These are phyloP conservation scores for Cordia subcordata DNA, from an alignment of 257 asterid species.

Conservation along the genomic window DNA sequence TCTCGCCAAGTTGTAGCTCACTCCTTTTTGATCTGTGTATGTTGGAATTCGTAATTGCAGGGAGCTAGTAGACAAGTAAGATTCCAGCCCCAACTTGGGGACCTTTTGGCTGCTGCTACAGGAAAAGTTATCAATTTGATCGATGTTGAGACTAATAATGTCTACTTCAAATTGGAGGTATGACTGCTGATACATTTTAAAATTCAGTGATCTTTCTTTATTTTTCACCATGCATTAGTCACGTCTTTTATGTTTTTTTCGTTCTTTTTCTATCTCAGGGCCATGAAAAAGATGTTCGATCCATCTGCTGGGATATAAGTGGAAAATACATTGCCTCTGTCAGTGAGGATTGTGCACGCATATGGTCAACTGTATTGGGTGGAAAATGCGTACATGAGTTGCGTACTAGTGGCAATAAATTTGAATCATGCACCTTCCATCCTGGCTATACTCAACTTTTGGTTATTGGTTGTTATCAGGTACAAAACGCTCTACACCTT, in stretches of 20 bases:
- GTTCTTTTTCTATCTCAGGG: conserved; percentile 26
- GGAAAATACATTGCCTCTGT: conserved; percentile 40
- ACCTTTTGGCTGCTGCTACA: conserved; percentile 32
- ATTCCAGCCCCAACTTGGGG: conserved; percentile 38
- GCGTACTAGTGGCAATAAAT: conserved; percentile 24
- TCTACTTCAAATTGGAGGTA: conserved; percentile 32
- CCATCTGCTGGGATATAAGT: conserved; percentile 38
- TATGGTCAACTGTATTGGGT: conserved; percentile 30
- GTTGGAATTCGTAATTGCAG: conserved; percentile 21
- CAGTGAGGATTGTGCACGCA: conserved; percentile 39
- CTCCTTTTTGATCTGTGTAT: background rate
- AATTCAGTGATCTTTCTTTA: background rate
- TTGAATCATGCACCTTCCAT: conserved; percentile 41
- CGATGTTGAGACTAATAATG: conserved; percentile 32
- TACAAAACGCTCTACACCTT: conserved; percentile 4
- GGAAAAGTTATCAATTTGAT: conserved; percentile 39
- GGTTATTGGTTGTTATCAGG: conserved; percentile 42
- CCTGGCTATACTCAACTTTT: conserved; percentile 33
- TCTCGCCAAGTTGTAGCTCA: too few relatives aligned
- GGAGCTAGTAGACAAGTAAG: conserved; percentile 44
- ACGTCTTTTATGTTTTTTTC: background rate
- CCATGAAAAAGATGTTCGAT: conserved; percentile 29
- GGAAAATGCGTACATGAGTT: conserved; percentile 27
- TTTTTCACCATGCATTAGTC: background rate
- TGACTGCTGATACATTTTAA: background rate